Conservation (phyloP, 768 basidiomycete species). For the Tricholoma flavovirens region DNA sequence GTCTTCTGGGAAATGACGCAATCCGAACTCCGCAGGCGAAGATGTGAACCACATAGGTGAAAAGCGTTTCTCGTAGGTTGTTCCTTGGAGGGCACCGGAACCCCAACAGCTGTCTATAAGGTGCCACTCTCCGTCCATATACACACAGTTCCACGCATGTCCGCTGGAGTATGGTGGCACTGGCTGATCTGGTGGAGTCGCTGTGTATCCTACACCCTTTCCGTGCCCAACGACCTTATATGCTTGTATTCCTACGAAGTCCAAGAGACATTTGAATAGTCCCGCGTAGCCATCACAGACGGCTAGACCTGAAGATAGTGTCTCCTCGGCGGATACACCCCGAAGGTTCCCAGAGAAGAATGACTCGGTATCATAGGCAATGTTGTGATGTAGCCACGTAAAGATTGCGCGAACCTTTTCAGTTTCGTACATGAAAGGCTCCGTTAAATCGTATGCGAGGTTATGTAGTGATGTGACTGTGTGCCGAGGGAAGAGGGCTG, state of each 20-base stretch:
- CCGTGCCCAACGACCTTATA: slow-evolving; percentile 40
- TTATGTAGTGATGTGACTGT: slow-evolving; percentile 31
- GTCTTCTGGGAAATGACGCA: slow-evolving; percentile 40
- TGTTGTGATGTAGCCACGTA: slow-evolving; percentile 43
- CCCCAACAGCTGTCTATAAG: slow-evolving; percentile 47
- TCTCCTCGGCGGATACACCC: slow-evolving; percentile 31
- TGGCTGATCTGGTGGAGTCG: slow-evolving; percentile 26
- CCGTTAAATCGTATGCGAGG: slow-evolving; percentile 35
- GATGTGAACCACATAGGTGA: slow-evolving; percentile 38
- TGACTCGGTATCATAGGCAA: slow-evolving; percentile 36
- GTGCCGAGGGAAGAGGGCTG: slow-evolving; percentile 37
- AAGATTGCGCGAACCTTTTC: slow-evolving; percentile 44
- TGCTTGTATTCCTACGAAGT: slow-evolving; percentile 32
- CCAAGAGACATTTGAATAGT: slow-evolving; percentile 35
- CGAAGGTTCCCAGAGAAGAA: slow-evolving; percentile 40
- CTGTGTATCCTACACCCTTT: slow-evolving; percentile 38
- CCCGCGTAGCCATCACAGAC: slow-evolving; percentile 48
- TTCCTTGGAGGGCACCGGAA: slow-evolving; percentile 35
- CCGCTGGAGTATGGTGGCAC: slow-evolving; percentile 32
- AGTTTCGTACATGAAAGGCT: slow-evolving; percentile 35
- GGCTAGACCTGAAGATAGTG: slow-evolving; percentile 37
- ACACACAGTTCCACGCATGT: slow-evolving; percentile 46
- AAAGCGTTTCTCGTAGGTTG: slow-evolving; percentile 29
- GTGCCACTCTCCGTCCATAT: slow-evolving; percentile 39
- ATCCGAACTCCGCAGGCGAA: slow-evolving; percentile 36